Evolutionary conservation across 2,329 filamentous ascomycete genomes (phyloP).

Genomic region (Gyromitra esculenta): DNA sequence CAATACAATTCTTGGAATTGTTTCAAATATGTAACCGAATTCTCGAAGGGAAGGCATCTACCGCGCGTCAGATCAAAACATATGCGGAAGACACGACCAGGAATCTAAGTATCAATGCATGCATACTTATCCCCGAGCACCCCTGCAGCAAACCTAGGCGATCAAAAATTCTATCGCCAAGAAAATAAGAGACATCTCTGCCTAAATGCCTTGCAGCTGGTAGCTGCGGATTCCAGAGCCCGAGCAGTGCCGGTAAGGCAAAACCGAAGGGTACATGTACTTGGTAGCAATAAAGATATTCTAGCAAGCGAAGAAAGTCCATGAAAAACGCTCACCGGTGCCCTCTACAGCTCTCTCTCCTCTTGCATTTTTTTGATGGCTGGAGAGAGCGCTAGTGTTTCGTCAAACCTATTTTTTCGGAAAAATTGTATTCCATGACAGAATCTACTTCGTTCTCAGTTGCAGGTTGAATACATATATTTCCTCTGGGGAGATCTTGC

Average conservation of each 20-base stretch:
- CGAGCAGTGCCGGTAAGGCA: conserved; percentile 6
- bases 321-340: conserved; percentile 5
- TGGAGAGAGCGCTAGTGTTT: background rate
- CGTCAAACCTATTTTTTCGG: background rate
- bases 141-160: conserved; percentile 41
- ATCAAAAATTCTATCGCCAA: conserved; percentile 36
- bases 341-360: background rate
- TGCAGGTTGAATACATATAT: too few species aligned
- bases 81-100: conserved; percentile 20
- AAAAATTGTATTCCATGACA: conserved; percentile 32
- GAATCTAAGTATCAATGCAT: conserved; percentile 28
- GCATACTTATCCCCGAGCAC: conserved; percentile 40
- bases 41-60: background rate
- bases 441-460: background rate
- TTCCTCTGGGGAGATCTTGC: background rate
- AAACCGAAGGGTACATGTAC: background rate
- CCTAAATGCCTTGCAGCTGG: conserved; percentile 23
- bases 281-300: background rate
- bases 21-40: background rate
- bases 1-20: background rate
- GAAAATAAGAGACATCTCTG: conserved; percentile 7
- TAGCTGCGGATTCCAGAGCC: conserved; percentile 15
- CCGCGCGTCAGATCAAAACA: background rate
- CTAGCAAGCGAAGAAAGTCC: conserved; percentile 12
- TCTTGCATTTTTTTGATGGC: background rate